phyloP scores from a whole-genome alignment of 2,329 filamentous ascomycete genomes.

The Lachnellula hyalina region DNA sequence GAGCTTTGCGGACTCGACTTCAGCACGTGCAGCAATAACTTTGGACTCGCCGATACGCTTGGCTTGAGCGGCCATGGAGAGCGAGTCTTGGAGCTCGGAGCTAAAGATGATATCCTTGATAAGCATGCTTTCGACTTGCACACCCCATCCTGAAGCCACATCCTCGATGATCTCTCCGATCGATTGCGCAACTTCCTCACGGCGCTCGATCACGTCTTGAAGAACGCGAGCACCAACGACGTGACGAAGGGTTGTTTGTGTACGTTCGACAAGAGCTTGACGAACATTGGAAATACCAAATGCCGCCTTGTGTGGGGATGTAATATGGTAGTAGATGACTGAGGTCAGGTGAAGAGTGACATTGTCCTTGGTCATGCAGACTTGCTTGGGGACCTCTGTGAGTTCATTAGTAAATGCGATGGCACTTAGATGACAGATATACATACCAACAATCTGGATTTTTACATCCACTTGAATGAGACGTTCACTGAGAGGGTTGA shows the following conservation, averaged over 20 bases:
- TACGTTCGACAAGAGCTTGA: conserved; percentile 95
- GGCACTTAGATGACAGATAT: background rate
- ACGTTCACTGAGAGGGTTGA: conserved; percentile 90
- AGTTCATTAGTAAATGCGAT: conserved; percentile 2
- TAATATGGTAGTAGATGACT: conserved; percentile 99
- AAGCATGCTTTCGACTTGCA: conserved; percentile 95
- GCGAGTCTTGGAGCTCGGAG: conserved; percentile 87
- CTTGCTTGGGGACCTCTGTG: conserved; percentile 82
- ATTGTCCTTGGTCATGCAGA: conserved; percentile 99
- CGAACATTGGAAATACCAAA: conserved; percentile 94
- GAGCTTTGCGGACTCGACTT: conserved; percentile 93
- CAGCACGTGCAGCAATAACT: conserved; percentile 93
- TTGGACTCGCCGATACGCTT: conserved; percentile 98
- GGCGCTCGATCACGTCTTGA: conserved; percentile 96
- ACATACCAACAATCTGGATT: conserved; percentile 81
- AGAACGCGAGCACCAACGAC: conserved; percentile 93
- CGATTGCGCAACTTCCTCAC: conserved; percentile 91
- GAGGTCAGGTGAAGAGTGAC: conserved; percentile 90
- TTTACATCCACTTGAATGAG: conserved; percentile 95
- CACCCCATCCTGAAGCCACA: conserved; percentile 89
- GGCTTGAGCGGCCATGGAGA: conserved; percentile 97
- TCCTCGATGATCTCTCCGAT: conserved; percentile 98
- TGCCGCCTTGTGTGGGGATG: conserved; percentile 89
- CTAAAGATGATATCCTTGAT: conserved; percentile 99
- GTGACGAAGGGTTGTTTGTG: conserved; percentile 94